Percentiles rank a stretch among this genome's conserved stretches.
Conservation (phyloP, 805 yeast genomes). For the Pichia occidentalis region DNA sequence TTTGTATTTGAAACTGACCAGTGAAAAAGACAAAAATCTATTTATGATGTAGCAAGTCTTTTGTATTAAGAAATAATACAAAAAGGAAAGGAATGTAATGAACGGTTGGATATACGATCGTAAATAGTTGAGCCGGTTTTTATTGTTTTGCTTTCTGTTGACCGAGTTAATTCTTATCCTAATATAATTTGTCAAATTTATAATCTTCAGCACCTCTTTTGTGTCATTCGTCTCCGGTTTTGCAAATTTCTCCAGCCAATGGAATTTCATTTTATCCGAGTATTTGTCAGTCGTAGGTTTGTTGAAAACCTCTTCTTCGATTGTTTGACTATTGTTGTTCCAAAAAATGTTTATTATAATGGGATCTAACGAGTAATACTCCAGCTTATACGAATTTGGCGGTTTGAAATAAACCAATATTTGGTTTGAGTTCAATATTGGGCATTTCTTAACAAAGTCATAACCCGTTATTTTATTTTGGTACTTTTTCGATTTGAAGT, state of each 20-base stretch:
- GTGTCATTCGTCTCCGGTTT: conserved; percentile 14
- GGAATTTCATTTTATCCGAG: conserved; percentile 25
- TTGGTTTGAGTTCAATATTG: conserved; percentile 17
- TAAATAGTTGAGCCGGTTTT: no score
- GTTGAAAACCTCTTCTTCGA: conserved; percentile 10
- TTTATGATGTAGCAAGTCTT: conserved; percentile 10
- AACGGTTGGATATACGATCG: background rate
- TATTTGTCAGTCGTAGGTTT: conserved; percentile 20
- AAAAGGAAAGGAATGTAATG: conserved; percentile 2
- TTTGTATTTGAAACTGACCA: conserved; percentile 5
- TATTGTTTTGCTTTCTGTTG: no score
- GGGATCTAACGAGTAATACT: conserved; percentile 71
- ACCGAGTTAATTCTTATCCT: conserved; percentile 19
- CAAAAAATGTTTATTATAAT: conserved; percentile 53
- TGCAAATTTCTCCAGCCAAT: conserved; percentile 14
- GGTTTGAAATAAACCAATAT: conserved; percentile 53
- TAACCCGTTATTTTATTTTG: conserved; percentile 15
- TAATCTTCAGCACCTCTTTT: conserved; percentile 24
- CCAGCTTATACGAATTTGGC: conserved; percentile 65
- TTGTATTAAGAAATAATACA: conserved; percentile 9
- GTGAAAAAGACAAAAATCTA: conserved; percentile 15
- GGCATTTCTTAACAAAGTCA: conserved; percentile 13
- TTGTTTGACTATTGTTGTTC: conserved; percentile 18
- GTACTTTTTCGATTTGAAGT: conserved; percentile 15
- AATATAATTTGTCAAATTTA: conserved; percentile 27